These are phyloP conservation scores for Xylaria intraflava DNA, from an alignment of 495 filamentous ascomycete genomes.

Conservation along the genomic window DNA sequence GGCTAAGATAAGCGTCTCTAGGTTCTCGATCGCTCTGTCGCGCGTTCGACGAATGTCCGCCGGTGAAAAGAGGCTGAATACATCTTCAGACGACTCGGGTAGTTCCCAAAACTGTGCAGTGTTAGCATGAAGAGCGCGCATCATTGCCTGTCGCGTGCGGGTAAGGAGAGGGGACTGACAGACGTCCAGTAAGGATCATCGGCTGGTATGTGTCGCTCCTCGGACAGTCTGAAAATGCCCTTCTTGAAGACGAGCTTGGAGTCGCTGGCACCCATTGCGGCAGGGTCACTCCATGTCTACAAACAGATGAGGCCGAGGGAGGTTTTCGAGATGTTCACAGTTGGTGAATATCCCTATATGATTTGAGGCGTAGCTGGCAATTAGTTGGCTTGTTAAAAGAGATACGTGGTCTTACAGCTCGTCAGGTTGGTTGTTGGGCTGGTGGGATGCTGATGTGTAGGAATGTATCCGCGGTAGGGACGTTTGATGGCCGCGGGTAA, in stretches of 20 bases:
- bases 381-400: background rate
- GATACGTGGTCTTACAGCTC: background rate
- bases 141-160: background rate
- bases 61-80: constrained; percentile 93
- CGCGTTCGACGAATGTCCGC: constrained; percentile 87
- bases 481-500: too few species aligned
- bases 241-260: constrained; percentile 99
- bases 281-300: constrained; percentile 24
- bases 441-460: background rate
- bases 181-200: constrained; percentile 92
- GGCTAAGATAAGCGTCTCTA: constrained; percentile 82
- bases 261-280: constrained; percentile 90
- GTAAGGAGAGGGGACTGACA: constrained; percentile 43
- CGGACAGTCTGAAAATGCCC: constrained; percentile 94
- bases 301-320: background rate
- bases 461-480: background rate
- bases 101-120: constrained; percentile 88
- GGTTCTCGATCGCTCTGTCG: constrained; percentile 78
- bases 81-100: constrained; percentile 89
- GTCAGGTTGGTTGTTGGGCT: background rate
- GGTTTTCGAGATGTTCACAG: background rate
- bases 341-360: background rate
- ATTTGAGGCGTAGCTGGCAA: background rate
- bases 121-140: constrained; percentile 3
- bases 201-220: constrained; percentile 78